Evolutionary conservation across 2,329 filamentous ascomycete genomes (phyloP).

Genomic region (Paraphaeosphaeria minitans): DNA sequence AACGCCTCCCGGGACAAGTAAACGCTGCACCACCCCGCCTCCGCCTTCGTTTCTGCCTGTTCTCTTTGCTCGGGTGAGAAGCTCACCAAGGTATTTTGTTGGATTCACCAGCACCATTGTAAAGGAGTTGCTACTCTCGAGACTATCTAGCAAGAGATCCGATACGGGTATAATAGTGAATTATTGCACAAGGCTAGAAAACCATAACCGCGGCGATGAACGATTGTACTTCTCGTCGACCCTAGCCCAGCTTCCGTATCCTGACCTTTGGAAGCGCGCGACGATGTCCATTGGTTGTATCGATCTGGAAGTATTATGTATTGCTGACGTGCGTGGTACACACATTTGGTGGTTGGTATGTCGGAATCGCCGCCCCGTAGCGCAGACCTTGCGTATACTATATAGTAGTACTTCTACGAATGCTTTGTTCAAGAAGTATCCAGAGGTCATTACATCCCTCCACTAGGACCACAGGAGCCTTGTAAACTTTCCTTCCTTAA

Average conservation of each 20-base stretch:
- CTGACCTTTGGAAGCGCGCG: not conserved
- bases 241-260: not conserved
- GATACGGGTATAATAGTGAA: conserved; percentile 32
- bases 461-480: conserved; percentile 38
- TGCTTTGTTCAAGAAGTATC: no score
- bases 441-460: conserved; percentile 17
- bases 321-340: no score
- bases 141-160: conserved; percentile 20
- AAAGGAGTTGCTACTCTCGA: conserved; percentile 33
- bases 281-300: no score
- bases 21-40: no score
- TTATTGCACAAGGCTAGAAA: conserved; percentile 41
- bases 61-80: conserved; percentile 37
- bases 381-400: no score
- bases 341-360: not conserved
- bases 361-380: no score
- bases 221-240: not conserved
- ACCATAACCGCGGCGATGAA: conserved; percentile 40
- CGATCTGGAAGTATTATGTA: no score
- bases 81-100: conserved; percentile 44
- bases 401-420: no score
- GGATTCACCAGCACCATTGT: conserved; percentile 47
- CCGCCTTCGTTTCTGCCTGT: no score
- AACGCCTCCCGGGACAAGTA: no score
- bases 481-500: conserved; percentile 40